phyloP scores from a whole-genome alignment of 345 rosid species.

The Eucalyptus dawsonii region DNA sequence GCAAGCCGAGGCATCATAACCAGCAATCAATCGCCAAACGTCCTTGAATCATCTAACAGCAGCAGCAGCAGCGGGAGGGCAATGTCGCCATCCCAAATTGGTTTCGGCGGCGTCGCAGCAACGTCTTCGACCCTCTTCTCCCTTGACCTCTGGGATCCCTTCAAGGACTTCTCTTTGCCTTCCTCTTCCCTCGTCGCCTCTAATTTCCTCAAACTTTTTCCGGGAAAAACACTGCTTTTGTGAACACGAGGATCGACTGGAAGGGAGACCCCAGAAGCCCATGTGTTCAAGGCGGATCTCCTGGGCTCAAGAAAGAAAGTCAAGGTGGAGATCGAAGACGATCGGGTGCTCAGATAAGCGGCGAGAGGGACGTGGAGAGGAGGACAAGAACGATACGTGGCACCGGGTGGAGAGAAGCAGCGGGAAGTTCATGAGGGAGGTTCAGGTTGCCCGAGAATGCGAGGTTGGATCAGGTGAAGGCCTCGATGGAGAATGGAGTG shows the following conservation, averaged over 20 bases:
- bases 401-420: too few species aligned
- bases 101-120: neutral
- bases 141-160: conserved; percentile 7
- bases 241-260: conserved; percentile 2
- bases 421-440: too few species aligned
- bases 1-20: neutral
- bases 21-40: neutral
- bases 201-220: neutral
- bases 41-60: neutral
- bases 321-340: conserved; percentile 7
- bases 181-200: neutral
- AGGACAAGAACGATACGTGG: too few species aligned
- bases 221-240: neutral
- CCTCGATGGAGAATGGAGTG: too few species aligned
- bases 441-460: too few species aligned
- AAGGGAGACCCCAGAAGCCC: conserved; percentile 9
- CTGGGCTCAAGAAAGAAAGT: conserved; percentile 10
- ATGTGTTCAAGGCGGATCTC: conserved; percentile 10
- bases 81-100: neutral
- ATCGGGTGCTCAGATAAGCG: conserved; percentile 6
- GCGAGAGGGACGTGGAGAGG: conserved; percentile 7
- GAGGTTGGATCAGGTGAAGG: too few species aligned
- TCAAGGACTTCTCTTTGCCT: neutral
- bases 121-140: conserved; percentile 13
- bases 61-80: neutral